phyloP scores from a whole-genome alignment of 306 rosid genomes.

The Calophaca sinica region DNA sequence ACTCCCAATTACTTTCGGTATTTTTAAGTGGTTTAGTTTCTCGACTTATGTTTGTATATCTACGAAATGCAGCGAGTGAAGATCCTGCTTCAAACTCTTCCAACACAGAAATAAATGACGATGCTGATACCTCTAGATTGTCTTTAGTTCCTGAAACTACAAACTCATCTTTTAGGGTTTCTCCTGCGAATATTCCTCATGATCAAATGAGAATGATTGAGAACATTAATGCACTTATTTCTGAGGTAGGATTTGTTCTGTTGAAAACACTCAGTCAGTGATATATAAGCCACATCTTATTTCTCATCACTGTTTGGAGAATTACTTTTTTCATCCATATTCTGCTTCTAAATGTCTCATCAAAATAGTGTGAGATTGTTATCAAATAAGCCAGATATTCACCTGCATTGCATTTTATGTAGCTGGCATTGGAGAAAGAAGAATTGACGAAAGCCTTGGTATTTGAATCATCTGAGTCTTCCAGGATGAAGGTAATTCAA shows the following conservation, averaged over 20 bases:
- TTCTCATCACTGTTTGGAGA: slow-evolving; percentile 33
- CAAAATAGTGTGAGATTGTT: slow-evolving; percentile 35
- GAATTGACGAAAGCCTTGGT: slow-evolving; percentile 79
- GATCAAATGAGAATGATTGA: slow-evolving; percentile 82
- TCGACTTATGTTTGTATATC: slow-evolving; percentile 40
- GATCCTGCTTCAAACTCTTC: slow-evolving; percentile 53
- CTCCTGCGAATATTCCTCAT: slow-evolving; percentile 67
- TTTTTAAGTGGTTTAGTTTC: slow-evolving; percentile 17
- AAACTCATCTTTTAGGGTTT: slow-evolving; percentile 57
- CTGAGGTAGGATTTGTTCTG: slow-evolving; percentile 73
- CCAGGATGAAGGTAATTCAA: slow-evolving; percentile 76
- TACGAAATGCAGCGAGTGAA: slow-evolving; percentile 56
- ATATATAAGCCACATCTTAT: background rate
- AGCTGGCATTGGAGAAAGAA: slow-evolving; percentile 93
- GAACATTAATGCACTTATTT: slow-evolving; percentile 79
- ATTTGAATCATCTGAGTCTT: slow-evolving; percentile 77
- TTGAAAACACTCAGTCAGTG: slow-evolving; percentile 7
- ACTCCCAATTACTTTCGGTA: background rate
- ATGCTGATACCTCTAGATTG: slow-evolving; percentile 52
- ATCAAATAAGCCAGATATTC: slow-evolving; percentile 24
- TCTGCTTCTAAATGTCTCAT: slow-evolving; percentile 27
- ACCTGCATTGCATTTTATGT: slow-evolving; percentile 47
- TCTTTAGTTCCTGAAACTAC: slow-evolving; percentile 52
- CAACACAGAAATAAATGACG: slow-evolving; percentile 54
- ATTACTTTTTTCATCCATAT: slow-evolving; percentile 21